Evolutionary conservation across 2,329 filamentous ascomycete species (phyloP).

Genomic region (Aureobasidium melanogenum): DNA sequence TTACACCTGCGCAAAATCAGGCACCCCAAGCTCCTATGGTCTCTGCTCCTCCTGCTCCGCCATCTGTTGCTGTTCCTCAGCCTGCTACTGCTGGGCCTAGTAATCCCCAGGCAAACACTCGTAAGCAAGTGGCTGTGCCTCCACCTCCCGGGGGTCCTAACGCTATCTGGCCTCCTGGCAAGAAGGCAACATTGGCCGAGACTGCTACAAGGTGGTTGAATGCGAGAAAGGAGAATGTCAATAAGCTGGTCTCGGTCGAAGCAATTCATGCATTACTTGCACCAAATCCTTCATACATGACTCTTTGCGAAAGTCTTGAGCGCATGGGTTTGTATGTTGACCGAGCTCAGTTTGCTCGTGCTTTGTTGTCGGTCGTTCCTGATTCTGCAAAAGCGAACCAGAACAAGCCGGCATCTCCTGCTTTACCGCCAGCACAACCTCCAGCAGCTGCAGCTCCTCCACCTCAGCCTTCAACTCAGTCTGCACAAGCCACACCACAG

Average conservation of each 20-base stretch:
- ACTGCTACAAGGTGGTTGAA: constrained; percentile 42
- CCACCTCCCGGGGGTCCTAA: background rate
- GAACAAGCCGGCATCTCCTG: constrained; percentile 1
- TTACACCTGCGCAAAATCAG: background rate
- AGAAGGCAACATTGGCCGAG: constrained; percentile 42
- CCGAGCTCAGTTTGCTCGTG: constrained; percentile 44
- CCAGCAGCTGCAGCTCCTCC: background rate
- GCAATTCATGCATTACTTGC: constrained; percentile 41
- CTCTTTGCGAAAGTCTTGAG: constrained; percentile 47
- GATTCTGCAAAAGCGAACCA: constrained; percentile 26
- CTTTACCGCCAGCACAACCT: background rate
- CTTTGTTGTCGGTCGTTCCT: constrained; percentile 38
- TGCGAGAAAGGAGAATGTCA: constrained; percentile 31
- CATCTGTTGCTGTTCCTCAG: background rate
- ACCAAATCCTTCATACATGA: constrained; percentile 46
- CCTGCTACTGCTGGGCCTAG: background rate
- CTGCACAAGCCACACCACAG: background rate
- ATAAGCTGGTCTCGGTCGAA: constrained; percentile 29
- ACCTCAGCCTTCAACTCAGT: background rate
- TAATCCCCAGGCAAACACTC: background rate
- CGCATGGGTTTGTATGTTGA: constrained; percentile 40
- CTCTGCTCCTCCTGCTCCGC: background rate
- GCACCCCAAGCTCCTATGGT: background rate
- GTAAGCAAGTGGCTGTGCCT: background rate
- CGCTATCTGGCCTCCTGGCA: constrained; percentile 39